A percentile compares a stretch with the other conserved stretches of the same genome.
Conservation (phyloP, 1,284 basidiomycete species). For the Jaminaea rosea region DNA sequence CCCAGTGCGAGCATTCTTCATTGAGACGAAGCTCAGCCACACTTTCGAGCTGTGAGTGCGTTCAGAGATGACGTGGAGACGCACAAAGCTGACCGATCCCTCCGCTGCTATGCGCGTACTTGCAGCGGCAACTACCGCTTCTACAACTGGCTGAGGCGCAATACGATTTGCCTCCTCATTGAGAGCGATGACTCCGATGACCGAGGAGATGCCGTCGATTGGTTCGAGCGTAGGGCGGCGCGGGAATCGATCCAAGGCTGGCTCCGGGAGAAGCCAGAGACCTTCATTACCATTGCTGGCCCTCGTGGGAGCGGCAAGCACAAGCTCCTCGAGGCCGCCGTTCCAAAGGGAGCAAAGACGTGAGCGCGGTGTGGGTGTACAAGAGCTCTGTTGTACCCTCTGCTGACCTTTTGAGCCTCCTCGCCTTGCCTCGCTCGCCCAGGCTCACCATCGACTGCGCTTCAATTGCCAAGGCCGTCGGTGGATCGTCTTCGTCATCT, state of each 20-base stretch:
- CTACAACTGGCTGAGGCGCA: conserved; percentile 28
- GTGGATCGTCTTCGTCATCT: no score
- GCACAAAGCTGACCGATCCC: no score
- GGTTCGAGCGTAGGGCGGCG: conserved; percentile 75
- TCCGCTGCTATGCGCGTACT: no score
- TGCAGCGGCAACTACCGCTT: conserved; percentile 9
- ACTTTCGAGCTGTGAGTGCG: conserved; percentile 77
- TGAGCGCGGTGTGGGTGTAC: no score
- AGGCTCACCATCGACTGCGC: conserved; percentile 67
- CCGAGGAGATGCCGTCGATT: conserved; percentile 52
- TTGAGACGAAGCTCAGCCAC: conserved; percentile 70
- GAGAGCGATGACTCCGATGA: conserved; percentile 8
- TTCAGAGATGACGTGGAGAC: no score
- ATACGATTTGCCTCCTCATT: conserved; percentile 23
- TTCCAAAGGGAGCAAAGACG: conserved; percentile 19
- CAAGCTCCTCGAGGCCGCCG: conserved; percentile 58
- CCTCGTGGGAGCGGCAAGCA: conserved; percentile 86
- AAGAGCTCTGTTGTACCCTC: no score
- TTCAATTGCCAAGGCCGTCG: conserved; percentile 59
- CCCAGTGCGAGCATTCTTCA: conserved; percentile 74
- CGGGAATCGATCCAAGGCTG: conserved; percentile 62
- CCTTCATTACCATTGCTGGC: conserved; percentile 67
- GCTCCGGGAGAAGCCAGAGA: conserved; percentile 66
- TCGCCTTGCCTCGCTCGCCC: no score
- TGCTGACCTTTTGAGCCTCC: no score